Evolutionary conservation across 2,329 filamentous ascomycete genomes (phyloP).

Genomic region (Pseudocercospora musae): DNA sequence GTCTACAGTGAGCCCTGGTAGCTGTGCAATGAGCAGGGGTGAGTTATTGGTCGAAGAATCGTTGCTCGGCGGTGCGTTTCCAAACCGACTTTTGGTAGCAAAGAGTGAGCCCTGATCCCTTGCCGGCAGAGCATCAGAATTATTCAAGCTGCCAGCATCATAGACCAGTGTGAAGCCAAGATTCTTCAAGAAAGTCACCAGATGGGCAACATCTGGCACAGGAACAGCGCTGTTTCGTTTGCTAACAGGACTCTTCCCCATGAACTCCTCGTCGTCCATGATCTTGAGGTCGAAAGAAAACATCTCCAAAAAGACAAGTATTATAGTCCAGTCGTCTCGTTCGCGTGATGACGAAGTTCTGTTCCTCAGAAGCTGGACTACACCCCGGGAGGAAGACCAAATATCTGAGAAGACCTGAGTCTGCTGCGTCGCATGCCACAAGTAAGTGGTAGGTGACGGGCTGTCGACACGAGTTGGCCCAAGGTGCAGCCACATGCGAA

Average conservation of each 20-base stretch:
- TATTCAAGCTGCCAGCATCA: conserved; percentile 61
- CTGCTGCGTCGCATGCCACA: conserved; percentile 68
- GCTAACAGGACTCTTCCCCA: conserved; percentile 33
- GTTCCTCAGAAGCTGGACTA: conserved; percentile 54
- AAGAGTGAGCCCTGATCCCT: conserved; percentile 15
- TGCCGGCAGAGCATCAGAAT: conserved; percentile 6
- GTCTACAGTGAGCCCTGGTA: conserved; percentile 70
- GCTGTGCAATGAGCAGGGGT: conserved; percentile 53
- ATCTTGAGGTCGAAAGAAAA: conserved; percentile 90
- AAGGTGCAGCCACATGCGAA: conserved; percentile 89
- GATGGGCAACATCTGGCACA: conserved; percentile 65
- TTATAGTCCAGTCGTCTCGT: conserved; percentile 77
- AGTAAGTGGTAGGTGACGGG: conserved; percentile 72
- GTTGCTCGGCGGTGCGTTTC: not conserved
- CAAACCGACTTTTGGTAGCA: conserved; percentile 4
- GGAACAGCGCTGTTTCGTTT: conserved; percentile 64
- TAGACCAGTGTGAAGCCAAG: conserved; percentile 87
- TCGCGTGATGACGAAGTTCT: conserved; percentile 19
- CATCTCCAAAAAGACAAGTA: conserved; percentile 87
- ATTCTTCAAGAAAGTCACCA: conserved; percentile 85
- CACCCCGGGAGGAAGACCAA: conserved; percentile 54
- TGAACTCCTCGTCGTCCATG: conserved; percentile 94
- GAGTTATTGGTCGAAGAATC: conserved; percentile 28
- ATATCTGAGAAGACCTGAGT: conserved; percentile 59
- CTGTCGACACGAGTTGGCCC: conserved; percentile 45